A percentile compares a stretch with the other conserved stretches of the same genome.
Evolutionary conservation across 805 yeast species (phyloP).

Genomic region (Cyberlindnera saturnus): DNA sequence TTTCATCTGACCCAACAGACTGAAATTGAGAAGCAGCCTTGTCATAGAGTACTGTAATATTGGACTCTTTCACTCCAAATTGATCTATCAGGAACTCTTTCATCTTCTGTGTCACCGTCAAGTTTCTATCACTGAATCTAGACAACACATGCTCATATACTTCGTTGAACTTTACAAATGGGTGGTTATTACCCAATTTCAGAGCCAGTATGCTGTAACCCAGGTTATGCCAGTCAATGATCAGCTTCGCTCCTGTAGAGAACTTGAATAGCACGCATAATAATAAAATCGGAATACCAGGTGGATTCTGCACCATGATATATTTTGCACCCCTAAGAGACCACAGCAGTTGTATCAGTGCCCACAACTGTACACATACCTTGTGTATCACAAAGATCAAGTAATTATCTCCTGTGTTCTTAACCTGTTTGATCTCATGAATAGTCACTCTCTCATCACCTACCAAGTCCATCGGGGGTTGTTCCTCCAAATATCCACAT

Average conservation of each 20-base stretch:
- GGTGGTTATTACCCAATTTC: slow-evolving; percentile 46
- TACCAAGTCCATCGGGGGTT: slow-evolving; percentile 42
- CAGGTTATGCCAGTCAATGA: slow-evolving; percentile 95
- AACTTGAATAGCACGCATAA: slow-evolving; percentile 51
- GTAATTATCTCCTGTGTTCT: slow-evolving; percentile 41
- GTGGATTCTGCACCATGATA: slow-evolving; percentile 86
- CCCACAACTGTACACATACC: slow-evolving; percentile 47
- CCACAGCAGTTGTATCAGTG: slow-evolving; percentile 43
- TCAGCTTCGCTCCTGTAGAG: slow-evolving; percentile 50
- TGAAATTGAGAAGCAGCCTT: slow-evolving; percentile 70
- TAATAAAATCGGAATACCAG: slow-evolving; percentile 76
- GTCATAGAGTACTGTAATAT: slow-evolving; percentile 69
- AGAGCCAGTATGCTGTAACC: slow-evolving; percentile 78
- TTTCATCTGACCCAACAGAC: slow-evolving; percentile 32
- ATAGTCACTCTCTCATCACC: slow-evolving; percentile 48
- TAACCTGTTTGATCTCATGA: slow-evolving; percentile 38
- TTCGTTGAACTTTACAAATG: slow-evolving; percentile 54
- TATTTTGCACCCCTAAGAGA: slow-evolving; percentile 56
- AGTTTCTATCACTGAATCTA: slow-evolving; percentile 57
- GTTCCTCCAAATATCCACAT: slow-evolving; percentile 72
- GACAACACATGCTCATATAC: slow-evolving; percentile 62
- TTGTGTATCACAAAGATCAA: slow-evolving; percentile 52
- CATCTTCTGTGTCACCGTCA: slow-evolving; percentile 79
- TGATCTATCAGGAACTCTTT: slow-evolving; percentile 48
- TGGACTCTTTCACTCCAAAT: slow-evolving; percentile 45